These are phyloP conservation scores for Epichloe baconii DNA, from an alignment of 2,329 filamentous ascomycete species.

Conservation along the genomic window DNA sequence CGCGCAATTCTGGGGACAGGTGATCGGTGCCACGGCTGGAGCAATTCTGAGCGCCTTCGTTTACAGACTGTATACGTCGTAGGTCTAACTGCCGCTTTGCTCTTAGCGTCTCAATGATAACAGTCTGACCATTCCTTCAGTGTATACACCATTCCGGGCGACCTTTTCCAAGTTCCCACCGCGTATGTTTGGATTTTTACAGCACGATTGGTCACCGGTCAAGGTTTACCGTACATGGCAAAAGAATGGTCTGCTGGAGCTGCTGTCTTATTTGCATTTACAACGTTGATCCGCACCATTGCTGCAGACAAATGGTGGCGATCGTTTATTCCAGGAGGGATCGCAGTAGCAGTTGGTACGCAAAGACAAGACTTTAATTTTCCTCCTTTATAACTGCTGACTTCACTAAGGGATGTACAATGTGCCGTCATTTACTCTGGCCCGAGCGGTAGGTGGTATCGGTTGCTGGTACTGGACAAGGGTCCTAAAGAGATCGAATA, in stretches of 20 bases:
- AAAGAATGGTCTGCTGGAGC: conserved; percentile 65
- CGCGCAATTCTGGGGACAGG: conserved; percentile 92
- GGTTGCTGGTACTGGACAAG: conserved; percentile 64
- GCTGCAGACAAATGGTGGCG: conserved; percentile 49
- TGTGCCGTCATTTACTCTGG: conserved; percentile 87
- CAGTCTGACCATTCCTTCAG: conserved; percentile 20
- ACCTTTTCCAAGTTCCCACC: conserved; percentile 86
- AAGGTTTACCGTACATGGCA: conserved; percentile 75
- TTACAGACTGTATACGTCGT: conserved; percentile 73
- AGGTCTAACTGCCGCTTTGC: not conserved
- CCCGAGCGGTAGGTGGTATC: conserved; percentile 67
- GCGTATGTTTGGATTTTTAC: conserved; percentile 98
- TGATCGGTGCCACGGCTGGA: conserved; percentile 78
- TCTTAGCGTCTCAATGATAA: not conserved
- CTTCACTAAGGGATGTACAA: conserved; percentile 73
- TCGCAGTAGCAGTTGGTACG: conserved; percentile 82
- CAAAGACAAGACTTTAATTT: not conserved
- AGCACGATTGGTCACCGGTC: conserved; percentile 78
- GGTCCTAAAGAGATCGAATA: conserved; percentile 42
- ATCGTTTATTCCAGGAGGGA: conserved; percentile 73
- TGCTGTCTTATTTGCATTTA: conserved; percentile 58
- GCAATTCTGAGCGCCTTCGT: conserved; percentile 77
- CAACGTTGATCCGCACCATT: conserved; percentile 58
- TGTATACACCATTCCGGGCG: conserved; percentile 79
- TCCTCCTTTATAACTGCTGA: not conserved